Percentiles rank a stretch among this genome's conserved stretches.
phyloP scores from a whole-genome alignment of 73 alveolate species.

The Urostyla sp. region DNA sequence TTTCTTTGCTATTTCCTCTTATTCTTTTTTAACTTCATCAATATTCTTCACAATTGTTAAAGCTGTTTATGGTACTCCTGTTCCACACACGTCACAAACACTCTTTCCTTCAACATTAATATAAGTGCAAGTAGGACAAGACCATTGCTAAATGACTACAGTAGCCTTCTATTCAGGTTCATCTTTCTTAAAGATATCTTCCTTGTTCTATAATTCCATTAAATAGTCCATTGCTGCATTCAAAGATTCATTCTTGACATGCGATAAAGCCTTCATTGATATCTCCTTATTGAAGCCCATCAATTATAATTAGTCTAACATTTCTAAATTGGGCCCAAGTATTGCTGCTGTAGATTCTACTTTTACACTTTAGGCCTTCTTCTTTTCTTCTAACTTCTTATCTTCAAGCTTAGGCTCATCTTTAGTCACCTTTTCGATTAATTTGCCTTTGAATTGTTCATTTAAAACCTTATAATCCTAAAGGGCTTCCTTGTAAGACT shows the following conservation, averaged over 20 bases:
- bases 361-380: not conserved
- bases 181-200: not conserved
- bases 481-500: not conserved
- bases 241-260: slow-evolving; percentile 49
- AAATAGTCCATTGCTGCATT: slow-evolving; percentile 45
- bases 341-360: not conserved
- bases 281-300: slow-evolving; percentile 58
- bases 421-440: too few species aligned
- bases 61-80: slow-evolving; percentile 58
- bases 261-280: slow-evolving; percentile 39
- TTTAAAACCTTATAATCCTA: not conserved
- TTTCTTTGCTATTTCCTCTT: not conserved
- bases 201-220: not conserved
- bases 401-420: not conserved
- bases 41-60: slow-evolving; percentile 1
- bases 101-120: slow-evolving; percentile 60
- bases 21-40: not conserved
- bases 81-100: slow-evolving; percentile 67
- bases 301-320: not conserved
- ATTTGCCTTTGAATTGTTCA: too few species aligned
- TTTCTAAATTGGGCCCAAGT: slow-evolving; percentile 35
- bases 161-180: not conserved
- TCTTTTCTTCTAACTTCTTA: not conserved
- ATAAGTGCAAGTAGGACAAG: slow-evolving; percentile 63
- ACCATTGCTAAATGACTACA: slow-evolving; percentile 41